Evolutionary conservation across 2,329 filamentous ascomycete species (phyloP).

Genomic region (Alternaria postmessia): DNA sequence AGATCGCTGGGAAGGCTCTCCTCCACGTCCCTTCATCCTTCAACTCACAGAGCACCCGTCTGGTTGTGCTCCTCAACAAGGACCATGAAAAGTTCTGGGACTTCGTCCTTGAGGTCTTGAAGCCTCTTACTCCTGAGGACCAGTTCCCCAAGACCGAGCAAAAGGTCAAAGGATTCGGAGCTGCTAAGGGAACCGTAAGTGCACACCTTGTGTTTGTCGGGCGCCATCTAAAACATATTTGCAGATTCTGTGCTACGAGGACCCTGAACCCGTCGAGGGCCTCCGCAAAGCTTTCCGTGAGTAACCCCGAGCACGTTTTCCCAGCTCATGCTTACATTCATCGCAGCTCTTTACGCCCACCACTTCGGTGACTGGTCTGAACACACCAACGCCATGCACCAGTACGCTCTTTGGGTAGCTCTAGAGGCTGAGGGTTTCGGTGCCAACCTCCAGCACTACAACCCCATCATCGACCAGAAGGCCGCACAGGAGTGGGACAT

Average conservation of each 20-base stretch:
- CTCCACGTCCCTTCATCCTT: conserved; percentile 79
- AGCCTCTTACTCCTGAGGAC: conserved; percentile 72
- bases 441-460: conserved; percentile 93
- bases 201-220: not conserved
- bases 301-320: not conserved
- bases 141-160: conserved; percentile 64
- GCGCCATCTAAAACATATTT: conserved; percentile 14
- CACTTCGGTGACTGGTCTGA: conserved; percentile 79
- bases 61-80: conserved; percentile 78
- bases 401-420: conserved; percentile 81
- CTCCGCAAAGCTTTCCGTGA: conserved; percentile 70
- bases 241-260: conserved; percentile 84
- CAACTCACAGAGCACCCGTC: conserved; percentile 85
- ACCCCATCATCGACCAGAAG: conserved; percentile 80
- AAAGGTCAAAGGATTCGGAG: conserved; percentile 69
- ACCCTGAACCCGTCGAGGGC: conserved; percentile 70
- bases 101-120: conserved; percentile 69
- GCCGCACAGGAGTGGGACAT: conserved; percentile 74
- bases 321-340: not conserved
- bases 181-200: conserved; percentile 77
- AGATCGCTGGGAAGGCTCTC: conserved; percentile 68
- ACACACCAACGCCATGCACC: conserved; percentile 83
- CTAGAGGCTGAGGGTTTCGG: conserved; percentile 85
- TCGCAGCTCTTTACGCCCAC: conserved; percentile 71
- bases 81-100: conserved; percentile 93